Conservation (phyloP, 371 early-diverging fungal genomes). For the Coemansia sp. region DNA sequence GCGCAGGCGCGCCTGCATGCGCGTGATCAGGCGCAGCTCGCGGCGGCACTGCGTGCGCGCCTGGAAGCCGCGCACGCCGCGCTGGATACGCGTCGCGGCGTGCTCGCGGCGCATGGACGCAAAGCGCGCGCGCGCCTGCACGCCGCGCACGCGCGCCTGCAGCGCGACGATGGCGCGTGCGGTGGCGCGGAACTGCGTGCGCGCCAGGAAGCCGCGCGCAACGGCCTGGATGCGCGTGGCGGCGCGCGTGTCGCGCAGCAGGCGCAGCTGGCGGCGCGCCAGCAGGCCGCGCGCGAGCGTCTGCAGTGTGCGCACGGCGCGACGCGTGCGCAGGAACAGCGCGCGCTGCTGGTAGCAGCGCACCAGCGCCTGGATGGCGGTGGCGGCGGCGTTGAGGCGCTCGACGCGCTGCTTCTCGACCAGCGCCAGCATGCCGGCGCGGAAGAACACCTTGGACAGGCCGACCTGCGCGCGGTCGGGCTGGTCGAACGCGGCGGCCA, state of each 20-base stretch:
- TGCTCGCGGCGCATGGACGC: constrained; percentile 57
- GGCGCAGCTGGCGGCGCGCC: constrained; percentile 59
- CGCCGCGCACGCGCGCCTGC: constrained; percentile 63
- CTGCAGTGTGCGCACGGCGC: constrained; percentile 62
- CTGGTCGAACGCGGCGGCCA: constrained; percentile 69
- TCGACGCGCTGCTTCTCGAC: constrained; percentile 88
- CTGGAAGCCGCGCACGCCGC: constrained; percentile 60
- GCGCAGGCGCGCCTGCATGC: constrained; percentile 81
- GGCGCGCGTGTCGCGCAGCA: constrained; percentile 68
- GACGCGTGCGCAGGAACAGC: constrained; percentile 64
- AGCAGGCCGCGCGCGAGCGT: constrained; percentile 62
- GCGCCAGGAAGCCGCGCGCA: constrained; percentile 67
- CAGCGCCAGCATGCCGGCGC: constrained; percentile 94
- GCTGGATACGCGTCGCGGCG: constrained; percentile 81
- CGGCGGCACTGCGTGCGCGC: constrained; percentile 62
- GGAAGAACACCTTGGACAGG: constrained; percentile 97
- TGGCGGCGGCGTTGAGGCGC: constrained; percentile 75
- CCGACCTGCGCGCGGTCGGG: constrained; percentile 95
- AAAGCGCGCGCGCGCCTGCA: constrained; percentile 59
- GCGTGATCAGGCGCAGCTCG: constrained; percentile 58
- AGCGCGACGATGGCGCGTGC: constrained; percentile 49
- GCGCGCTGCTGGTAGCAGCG: constrained; percentile 71
- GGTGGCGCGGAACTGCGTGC: constrained; percentile 55
- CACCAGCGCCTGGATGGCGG: constrained; percentile 88
- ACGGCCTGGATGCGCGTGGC: constrained; percentile 75